These are phyloP conservation scores for Hymenoscyphus occultus DNA, from an alignment of 2,329 filamentous ascomycete species.

Conservation along the genomic window DNA sequence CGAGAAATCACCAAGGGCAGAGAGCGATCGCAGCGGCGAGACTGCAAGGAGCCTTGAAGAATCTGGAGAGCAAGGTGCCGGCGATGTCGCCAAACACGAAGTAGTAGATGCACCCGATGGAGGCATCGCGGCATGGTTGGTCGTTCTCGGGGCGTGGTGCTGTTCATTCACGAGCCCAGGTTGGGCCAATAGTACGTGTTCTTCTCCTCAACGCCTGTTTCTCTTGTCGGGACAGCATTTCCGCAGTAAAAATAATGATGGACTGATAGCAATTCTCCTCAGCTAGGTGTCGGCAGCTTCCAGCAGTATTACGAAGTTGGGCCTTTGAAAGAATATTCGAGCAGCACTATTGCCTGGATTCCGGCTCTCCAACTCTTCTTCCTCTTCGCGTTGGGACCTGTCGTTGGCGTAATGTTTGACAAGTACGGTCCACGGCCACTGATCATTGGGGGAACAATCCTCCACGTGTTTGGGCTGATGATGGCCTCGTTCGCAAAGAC, in stretches of 20 bases:
- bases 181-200: constrained; percentile 35
- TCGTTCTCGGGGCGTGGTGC: neutral
- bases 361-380: constrained; percentile 49
- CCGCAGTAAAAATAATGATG: too few species aligned
- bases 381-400: constrained; percentile 48
- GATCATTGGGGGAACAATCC: constrained; percentile 35
- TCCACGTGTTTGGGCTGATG: too few species aligned
- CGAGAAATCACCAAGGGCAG: too few species aligned
- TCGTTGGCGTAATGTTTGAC: constrained; percentile 61
- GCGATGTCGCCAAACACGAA: too few species aligned
- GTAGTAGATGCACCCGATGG: neutral
- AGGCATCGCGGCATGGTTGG: neutral
- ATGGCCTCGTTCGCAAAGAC: too few species aligned
- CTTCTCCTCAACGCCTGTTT: too few species aligned
- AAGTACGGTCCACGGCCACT: constrained; percentile 57
- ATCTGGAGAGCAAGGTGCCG: too few species aligned
- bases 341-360: constrained; percentile 28
- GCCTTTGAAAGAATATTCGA: too few species aligned
- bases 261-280: too few species aligned
- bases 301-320: constrained; percentile 32
- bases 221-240: too few species aligned
- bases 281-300: constrained; percentile 30
- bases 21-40: too few species aligned
- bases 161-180: constrained; percentile 34
- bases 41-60: too few species aligned